Evolutionary conservation across 208 protist genomes (phyloP).

Genomic region (Angomonas deanei): DNA sequence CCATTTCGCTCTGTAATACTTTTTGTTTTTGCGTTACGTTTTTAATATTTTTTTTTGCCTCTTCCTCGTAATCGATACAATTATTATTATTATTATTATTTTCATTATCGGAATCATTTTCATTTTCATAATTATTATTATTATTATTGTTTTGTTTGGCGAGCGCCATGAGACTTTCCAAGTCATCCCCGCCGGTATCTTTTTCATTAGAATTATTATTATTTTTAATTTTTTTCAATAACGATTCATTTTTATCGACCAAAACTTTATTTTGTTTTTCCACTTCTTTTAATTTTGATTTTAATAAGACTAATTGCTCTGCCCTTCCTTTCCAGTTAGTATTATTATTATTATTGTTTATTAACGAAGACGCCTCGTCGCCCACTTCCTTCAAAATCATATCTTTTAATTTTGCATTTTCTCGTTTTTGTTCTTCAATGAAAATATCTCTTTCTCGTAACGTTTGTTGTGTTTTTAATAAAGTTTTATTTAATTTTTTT

Average conservation of each 20-base stretch:
- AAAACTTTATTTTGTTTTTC: not conserved
- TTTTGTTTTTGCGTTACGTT: not conserved
- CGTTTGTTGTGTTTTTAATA: not conserved
- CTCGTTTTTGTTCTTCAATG: not conserved
- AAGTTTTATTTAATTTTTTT: too few species aligned
- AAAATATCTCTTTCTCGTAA: not conserved
- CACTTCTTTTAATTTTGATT: not conserved
- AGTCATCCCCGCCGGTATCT: not conserved
- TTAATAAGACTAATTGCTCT: not conserved
- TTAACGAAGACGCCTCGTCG: not conserved
- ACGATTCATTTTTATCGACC: not conserved
- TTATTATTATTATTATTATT: conserved; percentile 10
- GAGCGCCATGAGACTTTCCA: conserved; percentile 2
- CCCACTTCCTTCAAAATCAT: not conserved
- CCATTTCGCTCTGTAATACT: not conserved
- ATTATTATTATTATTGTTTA: conserved; percentile 9
- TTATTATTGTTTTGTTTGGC: not conserved
- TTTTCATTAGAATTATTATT: not conserved
- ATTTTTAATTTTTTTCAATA: not conserved
- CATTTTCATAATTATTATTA: conserved; percentile 6
- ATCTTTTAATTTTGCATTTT: not conserved
- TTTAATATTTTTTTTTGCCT: not conserved
- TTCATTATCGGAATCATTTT: not conserved
- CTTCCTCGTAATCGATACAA: not conserved
- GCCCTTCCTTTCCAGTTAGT: not conserved